phyloP scores from a whole-genome alignment of 2,329 filamentous ascomycete genomes.

The Epichloe sibirici region DNA sequence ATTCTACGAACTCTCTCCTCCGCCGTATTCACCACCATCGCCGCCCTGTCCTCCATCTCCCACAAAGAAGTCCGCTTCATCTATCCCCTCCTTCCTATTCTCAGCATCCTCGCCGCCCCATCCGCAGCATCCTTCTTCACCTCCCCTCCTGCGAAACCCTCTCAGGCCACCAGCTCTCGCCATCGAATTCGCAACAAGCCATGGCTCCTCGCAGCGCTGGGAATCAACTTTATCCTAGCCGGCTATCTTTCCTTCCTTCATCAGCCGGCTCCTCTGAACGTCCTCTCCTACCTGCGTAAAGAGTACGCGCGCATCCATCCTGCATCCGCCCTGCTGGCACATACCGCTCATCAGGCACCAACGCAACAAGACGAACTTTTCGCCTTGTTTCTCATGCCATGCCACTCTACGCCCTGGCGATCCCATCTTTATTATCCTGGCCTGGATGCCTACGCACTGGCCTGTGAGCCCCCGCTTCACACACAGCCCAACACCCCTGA shows the following conservation, averaged over 20 bases:
- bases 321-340: constrained; percentile 11
- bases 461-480: constrained; percentile 78
- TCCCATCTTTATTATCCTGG: constrained; percentile 67
- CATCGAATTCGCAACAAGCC: constrained; percentile 36
- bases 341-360: constrained; percentile 9
- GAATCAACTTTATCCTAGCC: constrained; percentile 58
- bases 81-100: constrained; percentile 77
- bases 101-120: constrained; percentile 68
- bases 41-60: constrained; percentile 61
- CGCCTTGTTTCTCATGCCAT: constrained; percentile 82
- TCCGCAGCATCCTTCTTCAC: constrained; percentile 55
- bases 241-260: constrained; percentile 66
- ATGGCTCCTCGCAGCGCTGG: constrained; percentile 45
- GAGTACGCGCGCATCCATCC: constrained; percentile 53
- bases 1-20: constrained; percentile 36
- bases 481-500: constrained; percentile 45
- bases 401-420: constrained; percentile 92
- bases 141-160: constrained; percentile 16
- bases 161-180: constrained; percentile 14
- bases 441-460: constrained; percentile 71
- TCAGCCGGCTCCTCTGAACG: constrained; percentile 65
- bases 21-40: constrained; percentile 46
- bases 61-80: constrained; percentile 98
- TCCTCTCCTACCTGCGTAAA: constrained; percentile 62
- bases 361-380: constrained; percentile 36